phyloP scores from a whole-genome alignment of 441 rosid species.

The Pelargonium hybrid region DNA sequence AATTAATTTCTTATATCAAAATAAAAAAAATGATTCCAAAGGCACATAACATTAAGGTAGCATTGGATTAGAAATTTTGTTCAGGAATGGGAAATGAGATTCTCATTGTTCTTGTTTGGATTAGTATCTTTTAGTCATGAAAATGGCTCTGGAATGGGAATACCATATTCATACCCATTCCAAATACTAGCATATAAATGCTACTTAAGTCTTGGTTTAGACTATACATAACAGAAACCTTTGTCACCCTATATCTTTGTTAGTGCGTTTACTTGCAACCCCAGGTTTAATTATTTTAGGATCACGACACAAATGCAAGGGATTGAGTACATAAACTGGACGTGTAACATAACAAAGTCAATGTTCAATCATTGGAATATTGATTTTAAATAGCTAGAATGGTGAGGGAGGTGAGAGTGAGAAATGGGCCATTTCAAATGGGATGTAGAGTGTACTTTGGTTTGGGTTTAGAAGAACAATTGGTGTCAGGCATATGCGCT shows the following conservation, averaged over 20 bases:
- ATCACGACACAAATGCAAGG: neutral
- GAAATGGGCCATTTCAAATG: too few relatives aligned
- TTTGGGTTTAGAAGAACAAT: too few relatives aligned
- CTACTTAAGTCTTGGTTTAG: neutral
- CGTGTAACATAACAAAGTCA: neutral
- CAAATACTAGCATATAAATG: too few relatives aligned
- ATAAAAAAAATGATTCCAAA: neutral
- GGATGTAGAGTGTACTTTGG: neutral
- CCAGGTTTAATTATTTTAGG: neutral
- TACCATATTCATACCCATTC: too few relatives aligned
- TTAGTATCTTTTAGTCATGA: too few relatives aligned
- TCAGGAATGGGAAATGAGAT: neutral
- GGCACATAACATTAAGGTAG: neutral
- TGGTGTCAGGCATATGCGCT: neutral
- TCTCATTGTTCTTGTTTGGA: too few relatives aligned
- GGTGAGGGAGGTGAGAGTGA: neutral
- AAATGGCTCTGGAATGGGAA: too few relatives aligned
- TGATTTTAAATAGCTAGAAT: neutral
- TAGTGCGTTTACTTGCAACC: neutral
- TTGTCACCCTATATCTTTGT: neutral
- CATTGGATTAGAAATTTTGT: neutral
- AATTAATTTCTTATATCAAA: neutral
- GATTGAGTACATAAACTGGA: neutral
- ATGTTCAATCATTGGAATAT: neutral
- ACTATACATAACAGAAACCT: neutral